These are phyloP conservation scores for Cercospora canescens DNA, from an alignment of 2,329 filamentous ascomycete species.

Conservation along the genomic window DNA sequence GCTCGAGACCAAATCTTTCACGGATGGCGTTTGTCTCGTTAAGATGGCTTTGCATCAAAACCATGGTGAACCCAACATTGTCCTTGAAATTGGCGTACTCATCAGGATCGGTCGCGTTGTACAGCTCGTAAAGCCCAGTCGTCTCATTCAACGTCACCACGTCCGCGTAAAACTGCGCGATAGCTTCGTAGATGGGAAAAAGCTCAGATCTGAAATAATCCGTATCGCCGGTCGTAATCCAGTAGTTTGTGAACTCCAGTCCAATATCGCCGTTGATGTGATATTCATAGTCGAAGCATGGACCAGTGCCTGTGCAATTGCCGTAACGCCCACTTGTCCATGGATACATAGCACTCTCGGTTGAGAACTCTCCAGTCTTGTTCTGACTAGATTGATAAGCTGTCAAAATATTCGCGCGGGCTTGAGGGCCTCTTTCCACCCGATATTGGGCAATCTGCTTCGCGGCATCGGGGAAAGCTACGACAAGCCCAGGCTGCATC, in stretches of 20 bases:
- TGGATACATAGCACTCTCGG: slow-evolving; percentile 62
- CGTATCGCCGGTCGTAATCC: slow-evolving; percentile 60
- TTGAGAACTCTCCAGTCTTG: slow-evolving; percentile 55
- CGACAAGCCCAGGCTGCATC: slow-evolving; percentile 67
- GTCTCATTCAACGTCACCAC: slow-evolving; percentile 61
- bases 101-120: slow-evolving; percentile 71
- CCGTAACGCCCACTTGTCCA: slow-evolving; percentile 69
- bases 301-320: slow-evolving; percentile 63
- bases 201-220: slow-evolving; percentile 56
- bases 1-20: slow-evolving; percentile 52
- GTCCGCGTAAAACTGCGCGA: slow-evolving; percentile 63
- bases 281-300: slow-evolving; percentile 71
- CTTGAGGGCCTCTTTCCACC: slow-evolving; percentile 59
- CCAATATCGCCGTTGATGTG: slow-evolving; percentile 71
- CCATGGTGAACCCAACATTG: slow-evolving; percentile 69
- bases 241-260: slow-evolving; percentile 62
- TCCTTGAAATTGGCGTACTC: slow-evolving; percentile 68
- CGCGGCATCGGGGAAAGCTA: slow-evolving; percentile 62
- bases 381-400: slow-evolving; percentile 61
- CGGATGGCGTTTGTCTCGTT: slow-evolving; percentile 60
- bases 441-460: slow-evolving; percentile 67
- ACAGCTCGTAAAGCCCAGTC: slow-evolving; percentile 50
- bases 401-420: slow-evolving; percentile 59
- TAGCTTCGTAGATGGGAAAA: slow-evolving; percentile 64
- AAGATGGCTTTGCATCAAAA: slow-evolving; percentile 59